Evolutionary conservation across 306 rosid species (phyloP).

Genomic region (Cyclanthera cordifolia): DNA sequence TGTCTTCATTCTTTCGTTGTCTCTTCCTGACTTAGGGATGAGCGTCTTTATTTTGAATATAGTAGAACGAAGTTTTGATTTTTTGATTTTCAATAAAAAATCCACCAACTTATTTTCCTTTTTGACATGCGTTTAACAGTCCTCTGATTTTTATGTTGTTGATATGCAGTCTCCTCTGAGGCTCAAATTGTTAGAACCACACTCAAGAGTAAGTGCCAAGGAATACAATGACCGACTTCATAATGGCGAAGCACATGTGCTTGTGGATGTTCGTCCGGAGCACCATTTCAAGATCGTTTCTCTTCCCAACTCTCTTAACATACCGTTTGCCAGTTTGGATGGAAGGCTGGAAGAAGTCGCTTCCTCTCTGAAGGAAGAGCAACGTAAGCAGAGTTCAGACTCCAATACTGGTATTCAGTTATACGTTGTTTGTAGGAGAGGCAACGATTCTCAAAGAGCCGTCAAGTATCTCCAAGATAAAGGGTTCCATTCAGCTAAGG

Average conservation of each 20-base stretch:
- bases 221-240: conserved; percentile 42
- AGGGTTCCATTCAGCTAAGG: conserved; percentile 69
- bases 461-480: conserved; percentile 58
- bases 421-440: conserved; percentile 80
- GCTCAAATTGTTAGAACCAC: conserved; percentile 49
- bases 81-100: no score
- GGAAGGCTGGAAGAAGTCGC: conserved; percentile 42
- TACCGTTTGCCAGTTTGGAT: conserved; percentile 64
- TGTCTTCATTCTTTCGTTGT: no score
- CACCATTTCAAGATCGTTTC: conserved; percentile 84
- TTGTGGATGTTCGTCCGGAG: conserved; percentile 74
- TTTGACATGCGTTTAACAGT: background rate
- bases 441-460: conserved; percentile 96
- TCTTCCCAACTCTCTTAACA: conserved; percentile 69
- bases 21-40: no score
- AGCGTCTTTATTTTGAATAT: no score
- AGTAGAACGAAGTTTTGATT: no score
- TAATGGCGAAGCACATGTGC: conserved; percentile 46
- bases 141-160: background rate
- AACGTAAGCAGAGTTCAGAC: background rate
- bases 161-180: conserved; percentile 49
- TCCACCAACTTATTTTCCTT: background rate
- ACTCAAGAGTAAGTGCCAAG: conserved; percentile 63
- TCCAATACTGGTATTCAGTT: conserved; percentile 20
- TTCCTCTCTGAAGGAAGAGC: conserved; percentile 26